Evolutionary conservation across 1,139 yeast genomes (phyloP).

Genomic region (Kodamaea ohmeri): DNA sequence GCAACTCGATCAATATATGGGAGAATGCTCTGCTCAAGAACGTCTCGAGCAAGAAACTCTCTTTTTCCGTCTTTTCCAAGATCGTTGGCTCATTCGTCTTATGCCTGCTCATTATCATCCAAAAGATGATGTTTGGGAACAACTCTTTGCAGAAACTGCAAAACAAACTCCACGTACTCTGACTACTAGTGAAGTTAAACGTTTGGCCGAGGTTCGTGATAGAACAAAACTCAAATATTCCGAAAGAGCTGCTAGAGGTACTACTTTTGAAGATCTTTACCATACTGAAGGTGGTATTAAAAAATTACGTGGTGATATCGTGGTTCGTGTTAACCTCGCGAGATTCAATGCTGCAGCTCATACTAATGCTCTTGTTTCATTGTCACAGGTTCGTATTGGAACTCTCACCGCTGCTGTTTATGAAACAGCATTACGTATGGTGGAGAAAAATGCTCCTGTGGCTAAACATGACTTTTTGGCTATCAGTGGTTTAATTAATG

Average conservation of each 20-base stretch:
- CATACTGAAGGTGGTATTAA: constrained; percentile 32
- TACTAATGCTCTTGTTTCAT: constrained; percentile 57
- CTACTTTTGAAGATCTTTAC: constrained; percentile 31
- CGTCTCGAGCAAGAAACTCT: constrained; percentile 30
- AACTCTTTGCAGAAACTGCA: constrained; percentile 51
- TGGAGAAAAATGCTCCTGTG: constrained; percentile 58
- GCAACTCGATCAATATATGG: constrained; percentile 57
- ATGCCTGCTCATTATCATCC: constrained; percentile 50
- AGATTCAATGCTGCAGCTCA: constrained; percentile 69
- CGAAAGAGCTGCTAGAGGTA: constrained; percentile 33
- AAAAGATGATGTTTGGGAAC: constrained; percentile 54
- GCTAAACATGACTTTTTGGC: constrained; percentile 29
- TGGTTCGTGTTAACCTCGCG: constrained; percentile 61
- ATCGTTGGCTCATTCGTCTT: constrained; percentile 51
- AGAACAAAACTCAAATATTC: constrained; percentile 49
- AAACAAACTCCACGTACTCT: constrained; percentile 49
- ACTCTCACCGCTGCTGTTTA: constrained; percentile 64
- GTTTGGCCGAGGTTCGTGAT: constrained; percentile 62
- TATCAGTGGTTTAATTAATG: constrained; percentile 39
- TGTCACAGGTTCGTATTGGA: constrained; percentile 72
- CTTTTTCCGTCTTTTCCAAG: constrained; percentile 48
- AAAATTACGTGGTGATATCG: constrained; percentile 47
- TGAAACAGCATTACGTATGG: constrained; percentile 50
- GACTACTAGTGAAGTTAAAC: constrained; percentile 57
- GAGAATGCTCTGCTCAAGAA: constrained; percentile 29